These are phyloP conservation scores for Hirsutella thompsonii DNA, from an alignment of 2,329 filamentous ascomycete genomes.

Conservation along the genomic window DNA sequence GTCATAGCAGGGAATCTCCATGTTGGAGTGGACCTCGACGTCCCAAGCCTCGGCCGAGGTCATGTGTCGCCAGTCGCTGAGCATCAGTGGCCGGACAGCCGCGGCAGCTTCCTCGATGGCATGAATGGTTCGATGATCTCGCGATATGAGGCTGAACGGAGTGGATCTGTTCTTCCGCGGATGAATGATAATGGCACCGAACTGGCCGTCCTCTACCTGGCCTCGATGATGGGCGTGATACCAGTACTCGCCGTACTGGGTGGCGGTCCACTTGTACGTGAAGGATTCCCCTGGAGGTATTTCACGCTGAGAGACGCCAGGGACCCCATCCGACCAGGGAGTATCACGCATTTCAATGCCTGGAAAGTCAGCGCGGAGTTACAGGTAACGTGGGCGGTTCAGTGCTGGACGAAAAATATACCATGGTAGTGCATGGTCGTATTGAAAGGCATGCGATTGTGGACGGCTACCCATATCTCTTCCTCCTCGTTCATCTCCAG, in stretches of 20 bases:
- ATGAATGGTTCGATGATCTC: slow-evolving; percentile 18
- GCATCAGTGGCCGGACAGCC: slow-evolving; percentile 31
- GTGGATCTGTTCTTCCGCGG: slow-evolving; percentile 16
- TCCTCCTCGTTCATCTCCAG: no score
- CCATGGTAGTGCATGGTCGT: slow-evolving; percentile 39
- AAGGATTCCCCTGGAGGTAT: slow-evolving; percentile 28
- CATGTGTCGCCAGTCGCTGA: slow-evolving; percentile 43
- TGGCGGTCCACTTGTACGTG: slow-evolving; percentile 40
- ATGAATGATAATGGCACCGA: slow-evolving; percentile 40
- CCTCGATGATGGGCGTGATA: slow-evolving; percentile 45
- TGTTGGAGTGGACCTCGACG: slow-evolving; percentile 26
- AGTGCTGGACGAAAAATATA: slow-evolving; percentile 5
- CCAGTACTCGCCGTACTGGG: slow-evolving; percentile 44
- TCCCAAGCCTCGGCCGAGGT: slow-evolving; percentile 34
- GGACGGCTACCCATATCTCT: slow-evolving; percentile 13
- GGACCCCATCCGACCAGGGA: slow-evolving; percentile 48
- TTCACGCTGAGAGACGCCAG: slow-evolving; percentile 39
- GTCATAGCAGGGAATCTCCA: slow-evolving; percentile 45
- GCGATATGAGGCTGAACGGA: slow-evolving; percentile 36
- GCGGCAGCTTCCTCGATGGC: slow-evolving; percentile 36
- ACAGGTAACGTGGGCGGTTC: not conserved
- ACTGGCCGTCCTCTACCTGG: slow-evolving; percentile 47
- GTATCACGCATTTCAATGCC: slow-evolving; percentile 37
- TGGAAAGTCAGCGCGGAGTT: slow-evolving; percentile 8
- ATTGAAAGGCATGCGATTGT: slow-evolving; percentile 33